Percentiles rank a stretch among this genome's conserved stretches.
phyloP scores from a whole-genome alignment of 106 monocot genomes.

The Gastrodia elata region DNA sequence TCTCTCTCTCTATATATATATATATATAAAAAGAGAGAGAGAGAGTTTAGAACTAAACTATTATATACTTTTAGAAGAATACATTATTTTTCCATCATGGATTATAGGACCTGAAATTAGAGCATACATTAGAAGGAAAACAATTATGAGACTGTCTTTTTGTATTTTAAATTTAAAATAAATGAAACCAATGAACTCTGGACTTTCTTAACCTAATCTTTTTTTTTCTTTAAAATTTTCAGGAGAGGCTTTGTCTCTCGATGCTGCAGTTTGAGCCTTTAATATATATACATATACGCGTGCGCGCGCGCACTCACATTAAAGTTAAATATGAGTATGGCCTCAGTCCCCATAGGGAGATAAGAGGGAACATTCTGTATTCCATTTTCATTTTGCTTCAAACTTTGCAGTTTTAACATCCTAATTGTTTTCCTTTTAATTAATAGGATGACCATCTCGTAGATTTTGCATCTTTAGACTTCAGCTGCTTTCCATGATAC shows the following conservation, averaged over 20 bases:
- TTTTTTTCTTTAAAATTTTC: conserved; percentile 2
- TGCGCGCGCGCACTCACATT: too few relatives aligned
- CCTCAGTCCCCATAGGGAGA: background rate
- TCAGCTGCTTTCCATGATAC: background rate
- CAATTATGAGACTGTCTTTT: too few relatives aligned
- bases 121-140: too few relatives aligned
- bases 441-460: background rate
- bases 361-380: background rate
- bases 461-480: background rate
- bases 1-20: too few relatives aligned
- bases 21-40: too few relatives aligned
- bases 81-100: too few relatives aligned
- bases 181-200: background rate
- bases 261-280: background rate
- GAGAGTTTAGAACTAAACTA: too few relatives aligned
- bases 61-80: too few relatives aligned
- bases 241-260: conserved; percentile 4
- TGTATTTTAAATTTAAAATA: too few relatives aligned
- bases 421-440: background rate
- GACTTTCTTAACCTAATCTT: background rate
- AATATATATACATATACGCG: background rate
- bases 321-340: background rate
- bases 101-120: too few relatives aligned
- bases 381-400: background rate
- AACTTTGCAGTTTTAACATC: background rate